A percentile compares a stretch with the other conserved stretches of the same genome.
Evolutionary conservation across 441 rosid species (phyloP).

Genomic region (Erodium trifolium): DNA sequence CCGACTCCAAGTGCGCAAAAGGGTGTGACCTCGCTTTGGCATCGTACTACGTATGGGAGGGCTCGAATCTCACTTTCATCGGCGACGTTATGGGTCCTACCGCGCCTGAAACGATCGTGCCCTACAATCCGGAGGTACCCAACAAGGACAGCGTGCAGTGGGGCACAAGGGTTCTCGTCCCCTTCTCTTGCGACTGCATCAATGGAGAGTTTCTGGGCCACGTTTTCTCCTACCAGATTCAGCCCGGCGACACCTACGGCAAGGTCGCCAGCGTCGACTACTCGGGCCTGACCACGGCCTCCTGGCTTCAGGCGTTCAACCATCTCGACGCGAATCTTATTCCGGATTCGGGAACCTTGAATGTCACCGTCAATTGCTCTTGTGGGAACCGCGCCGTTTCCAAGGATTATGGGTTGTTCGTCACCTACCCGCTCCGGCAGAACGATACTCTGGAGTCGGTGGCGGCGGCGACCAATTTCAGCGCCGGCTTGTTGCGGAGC

Average conservation of each 20-base stretch:
- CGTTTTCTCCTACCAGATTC: not conserved
- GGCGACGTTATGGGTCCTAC: slow-evolving; percentile 16
- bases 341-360: slow-evolving; percentile 20
- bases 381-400: slow-evolving; percentile 42
- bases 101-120: not conserved
- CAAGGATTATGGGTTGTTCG: slow-evolving; percentile 27
- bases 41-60: too few relatives aligned
- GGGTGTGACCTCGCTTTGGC: too few relatives aligned
- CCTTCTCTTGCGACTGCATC: slow-evolving; percentile 28
- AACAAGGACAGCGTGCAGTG: slow-evolving; percentile 13
- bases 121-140: slow-evolving; percentile 20
- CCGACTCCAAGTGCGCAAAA: too few relatives aligned
- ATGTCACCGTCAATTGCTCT: slow-evolving; percentile 55
- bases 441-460: slow-evolving; percentile 30
- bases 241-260: slow-evolving; percentile 22
- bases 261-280: slow-evolving; percentile 7
- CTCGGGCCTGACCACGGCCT: too few relatives aligned
- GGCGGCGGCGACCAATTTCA: slow-evolving; percentile 12
- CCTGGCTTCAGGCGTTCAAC: too few relatives aligned
- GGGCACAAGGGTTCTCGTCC: slow-evolving; percentile 11
- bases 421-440: not conserved
- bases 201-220: slow-evolving; percentile 15
- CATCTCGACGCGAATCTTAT: slow-evolving; percentile 5
- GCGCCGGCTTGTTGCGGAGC: not conserved
- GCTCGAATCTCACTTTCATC: slow-evolving; percentile 17